Evolutionary conservation across 345 rosid genomes (phyloP).

Genomic region (Bruguiera sexangula): DNA sequence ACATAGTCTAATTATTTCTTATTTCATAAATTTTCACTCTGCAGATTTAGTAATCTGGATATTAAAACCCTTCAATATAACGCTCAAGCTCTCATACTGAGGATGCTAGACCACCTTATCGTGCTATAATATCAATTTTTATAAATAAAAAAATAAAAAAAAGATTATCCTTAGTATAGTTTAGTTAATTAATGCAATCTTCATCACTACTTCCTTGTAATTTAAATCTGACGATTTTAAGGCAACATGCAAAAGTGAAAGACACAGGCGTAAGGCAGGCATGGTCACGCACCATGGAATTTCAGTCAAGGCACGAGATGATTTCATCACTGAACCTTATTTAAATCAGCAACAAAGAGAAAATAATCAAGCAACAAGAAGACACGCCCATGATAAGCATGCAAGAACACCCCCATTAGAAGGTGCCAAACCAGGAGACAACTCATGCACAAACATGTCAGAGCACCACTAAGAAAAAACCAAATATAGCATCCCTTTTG

Average conservation of each 20-base stretch:
- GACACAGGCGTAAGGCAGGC: slow-evolving; percentile 2
- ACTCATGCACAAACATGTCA: slow-evolving; percentile 31
- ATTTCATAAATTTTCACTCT: no score
- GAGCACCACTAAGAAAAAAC: not conserved
- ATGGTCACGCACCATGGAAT: not conserved
- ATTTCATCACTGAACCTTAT: slow-evolving; percentile 4
- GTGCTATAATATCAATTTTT: not conserved
- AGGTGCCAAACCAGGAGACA: slow-evolving; percentile 21
- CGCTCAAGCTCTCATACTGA: no score
- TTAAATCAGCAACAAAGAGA: no score
- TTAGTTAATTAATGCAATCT: not conserved
- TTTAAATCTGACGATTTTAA: no score
- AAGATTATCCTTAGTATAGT: not conserved
- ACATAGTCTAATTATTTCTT: no score
- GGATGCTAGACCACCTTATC: not conserved
- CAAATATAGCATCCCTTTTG: not conserved
- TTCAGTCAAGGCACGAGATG: not conserved
- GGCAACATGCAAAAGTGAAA: no score
- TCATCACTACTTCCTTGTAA: not conserved
- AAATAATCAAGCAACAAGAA: not conserved
- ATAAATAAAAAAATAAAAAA: not conserved
- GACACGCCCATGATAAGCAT: slow-evolving; percentile 11
- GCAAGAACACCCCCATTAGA: not conserved
- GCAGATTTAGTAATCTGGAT: no score
- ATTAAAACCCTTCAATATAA: no score